Evolutionary conservation across 257 asterid genomes (phyloP).

Genomic region (Solanum peruvianum): DNA sequence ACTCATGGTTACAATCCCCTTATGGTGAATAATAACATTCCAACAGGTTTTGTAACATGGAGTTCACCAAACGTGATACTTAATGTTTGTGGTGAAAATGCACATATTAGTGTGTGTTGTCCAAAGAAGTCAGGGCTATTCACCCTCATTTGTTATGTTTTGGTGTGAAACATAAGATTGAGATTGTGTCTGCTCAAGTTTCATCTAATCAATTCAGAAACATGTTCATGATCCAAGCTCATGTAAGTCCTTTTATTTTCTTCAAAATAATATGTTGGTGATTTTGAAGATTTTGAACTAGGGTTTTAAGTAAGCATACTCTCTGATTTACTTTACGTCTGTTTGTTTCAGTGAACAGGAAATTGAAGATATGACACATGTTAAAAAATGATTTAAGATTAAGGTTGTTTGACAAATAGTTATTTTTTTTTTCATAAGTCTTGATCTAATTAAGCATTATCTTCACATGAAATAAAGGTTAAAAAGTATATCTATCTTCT

Average conservation of each 20-base stretch:
- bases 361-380: background rate
- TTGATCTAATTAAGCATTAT: background rate
- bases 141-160: slow-evolving; percentile 5
- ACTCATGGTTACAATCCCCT: background rate
- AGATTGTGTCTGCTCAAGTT: slow-evolving; percentile 22
- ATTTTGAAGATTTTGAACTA: background rate
- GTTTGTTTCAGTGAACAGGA: background rate
- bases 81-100: slow-evolving; percentile 14
- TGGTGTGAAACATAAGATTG: slow-evolving; percentile 29
- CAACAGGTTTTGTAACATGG: slow-evolving; percentile 15
- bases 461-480: background rate
- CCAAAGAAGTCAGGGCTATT: slow-evolving; percentile 14
- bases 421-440: background rate
- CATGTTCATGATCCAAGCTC: slow-evolving; percentile 23
- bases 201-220: slow-evolving; percentile 15
- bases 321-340: background rate
- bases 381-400: background rate
- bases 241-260: background rate
- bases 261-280: too few species aligned
- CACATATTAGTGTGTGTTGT: slow-evolving; percentile 22
- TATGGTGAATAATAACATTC: background rate
- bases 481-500: too few species aligned
- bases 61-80: slow-evolving; percentile 22
- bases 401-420: background rate
- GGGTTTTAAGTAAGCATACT: background rate